phyloP scores from a whole-genome alignment of 257 asterid genomes.

The Solanum chmielewskii region DNA sequence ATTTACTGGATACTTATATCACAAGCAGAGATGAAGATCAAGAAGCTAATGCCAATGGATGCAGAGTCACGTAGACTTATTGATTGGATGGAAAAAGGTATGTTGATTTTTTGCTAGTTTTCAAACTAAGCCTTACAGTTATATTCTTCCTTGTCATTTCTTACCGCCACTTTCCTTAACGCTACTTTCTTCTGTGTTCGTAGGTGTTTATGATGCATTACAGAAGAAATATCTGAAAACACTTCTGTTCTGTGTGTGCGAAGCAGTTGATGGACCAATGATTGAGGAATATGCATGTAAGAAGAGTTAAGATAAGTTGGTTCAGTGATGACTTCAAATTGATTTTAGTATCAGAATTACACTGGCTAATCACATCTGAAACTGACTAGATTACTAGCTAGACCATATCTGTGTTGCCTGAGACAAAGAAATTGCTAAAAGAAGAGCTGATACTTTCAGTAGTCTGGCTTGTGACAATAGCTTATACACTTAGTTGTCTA shows the following conservation, averaged over 20 bases:
- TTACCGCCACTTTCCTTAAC: not conserved
- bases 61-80: conserved; percentile 91
- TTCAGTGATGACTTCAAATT: not conserved
- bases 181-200: not conserved
- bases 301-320: conserved; percentile 2
- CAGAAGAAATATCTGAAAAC: conserved; percentile 90
- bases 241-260: conserved; percentile 76
- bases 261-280: conserved; percentile 74
- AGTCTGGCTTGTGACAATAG: not conserved
- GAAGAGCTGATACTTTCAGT: not conserved
- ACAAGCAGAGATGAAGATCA: conserved; percentile 78
- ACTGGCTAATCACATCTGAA: not conserved
- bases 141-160: not conserved
- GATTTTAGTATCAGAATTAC: not conserved
- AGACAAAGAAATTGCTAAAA: not conserved
- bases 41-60: conserved; percentile 98
- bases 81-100: conserved; percentile 99
- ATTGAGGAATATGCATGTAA: conserved; percentile 90
- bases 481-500: not conserved
- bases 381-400: not conserved
- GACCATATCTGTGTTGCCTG: not conserved
- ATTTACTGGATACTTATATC: conserved; percentile 1
- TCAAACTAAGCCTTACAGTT: not conserved
- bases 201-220: conserved; percentile 90
- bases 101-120: not conserved